Conservation (phyloP, 108 stramenopile species). For the Aureococcus anophagefferens region DNA sequence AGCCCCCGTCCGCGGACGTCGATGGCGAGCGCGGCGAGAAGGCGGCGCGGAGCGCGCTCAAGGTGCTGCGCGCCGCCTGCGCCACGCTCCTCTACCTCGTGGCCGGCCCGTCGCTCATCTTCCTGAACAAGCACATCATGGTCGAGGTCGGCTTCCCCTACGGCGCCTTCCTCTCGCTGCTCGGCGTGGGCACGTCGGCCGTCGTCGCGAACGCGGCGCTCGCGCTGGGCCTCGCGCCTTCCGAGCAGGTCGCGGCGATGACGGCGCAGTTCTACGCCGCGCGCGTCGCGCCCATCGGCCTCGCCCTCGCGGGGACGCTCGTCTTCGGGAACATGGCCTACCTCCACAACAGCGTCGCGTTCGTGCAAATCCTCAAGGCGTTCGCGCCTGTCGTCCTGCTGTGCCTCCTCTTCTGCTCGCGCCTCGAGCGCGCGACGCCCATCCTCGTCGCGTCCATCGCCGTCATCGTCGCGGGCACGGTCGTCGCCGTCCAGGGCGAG, state of each 20-base stretch:
- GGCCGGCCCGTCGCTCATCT: conserved; percentile 4
- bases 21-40: too few species aligned
- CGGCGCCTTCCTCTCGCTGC: neutral
- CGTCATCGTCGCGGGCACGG: conserved; percentile 2
- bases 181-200: neutral
- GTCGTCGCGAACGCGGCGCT: neutral
- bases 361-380: conserved; percentile 16
- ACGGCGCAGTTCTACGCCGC: neutral
- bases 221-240: neutral
- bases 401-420: neutral
- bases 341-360: conserved; percentile 2
- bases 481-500: neutral
- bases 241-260: neutral
- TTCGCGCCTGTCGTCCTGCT: conserved; percentile 8
- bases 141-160: neutral
- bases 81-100: too few species aligned
- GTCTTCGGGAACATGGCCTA: conserved; percentile 7
- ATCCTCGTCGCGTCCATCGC: neutral
- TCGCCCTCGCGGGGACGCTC: conserved; percentile 1
- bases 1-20: too few species aligned
- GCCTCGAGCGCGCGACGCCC: neutral
- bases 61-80: too few species aligned
- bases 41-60: too few species aligned
- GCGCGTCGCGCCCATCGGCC: conserved; percentile 1
- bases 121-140: conserved; percentile 13